phyloP scores from a whole-genome alignment of 306 rosid species.

The Sesbania bispinosa region DNA sequence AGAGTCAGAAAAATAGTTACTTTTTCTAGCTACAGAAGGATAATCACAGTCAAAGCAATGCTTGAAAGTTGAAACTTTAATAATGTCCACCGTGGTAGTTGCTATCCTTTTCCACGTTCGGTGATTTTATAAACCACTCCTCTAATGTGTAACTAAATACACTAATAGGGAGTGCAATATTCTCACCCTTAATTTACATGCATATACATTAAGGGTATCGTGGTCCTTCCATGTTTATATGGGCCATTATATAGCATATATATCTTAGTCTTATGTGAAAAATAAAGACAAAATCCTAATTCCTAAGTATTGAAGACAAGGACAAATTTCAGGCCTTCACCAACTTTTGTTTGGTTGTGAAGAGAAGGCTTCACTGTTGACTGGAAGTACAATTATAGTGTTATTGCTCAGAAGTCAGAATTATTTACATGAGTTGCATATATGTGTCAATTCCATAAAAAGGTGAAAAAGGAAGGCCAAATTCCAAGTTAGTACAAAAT shows the following conservation, averaged over 20 bases:
- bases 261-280: background rate
- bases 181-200: background rate
- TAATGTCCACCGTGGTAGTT: background rate
- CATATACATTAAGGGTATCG: background rate
- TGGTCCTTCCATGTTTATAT: background rate
- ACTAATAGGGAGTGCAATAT: background rate
- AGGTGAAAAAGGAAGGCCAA: background rate
- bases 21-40: too few relatives aligned
- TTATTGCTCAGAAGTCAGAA: background rate
- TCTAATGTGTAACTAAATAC: background rate
- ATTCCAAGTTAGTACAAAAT: background rate
- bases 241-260: background rate
- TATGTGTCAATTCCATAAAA: background rate
- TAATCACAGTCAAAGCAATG: too few relatives aligned
- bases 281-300: background rate
- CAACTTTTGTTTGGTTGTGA: background rate
- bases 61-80: too few relatives aligned
- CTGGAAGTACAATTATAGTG: background rate
- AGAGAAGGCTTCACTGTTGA: background rate
- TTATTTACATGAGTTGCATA: background rate
- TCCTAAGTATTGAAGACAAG: too few relatives aligned
- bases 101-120: background rate
- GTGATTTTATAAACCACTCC: constrained; percentile 18
- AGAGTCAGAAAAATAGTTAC: too few relatives aligned
- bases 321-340: background rate